Conservation (phyloP, 2,329 filamentous ascomycete genomes). For the Didymellaceae sp. region DNA sequence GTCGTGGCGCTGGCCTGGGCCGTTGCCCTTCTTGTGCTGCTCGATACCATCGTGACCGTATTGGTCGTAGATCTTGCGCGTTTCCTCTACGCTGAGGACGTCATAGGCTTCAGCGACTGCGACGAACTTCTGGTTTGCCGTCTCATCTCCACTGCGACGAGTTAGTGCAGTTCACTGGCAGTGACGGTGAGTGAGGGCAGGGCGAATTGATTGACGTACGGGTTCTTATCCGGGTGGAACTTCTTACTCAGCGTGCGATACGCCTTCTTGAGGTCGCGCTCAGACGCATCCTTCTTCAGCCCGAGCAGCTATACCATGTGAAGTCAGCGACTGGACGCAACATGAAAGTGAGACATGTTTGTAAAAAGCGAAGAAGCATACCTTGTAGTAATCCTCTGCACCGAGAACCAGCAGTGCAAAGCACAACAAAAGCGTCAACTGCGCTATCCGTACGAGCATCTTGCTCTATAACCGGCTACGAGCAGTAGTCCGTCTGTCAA, state of each 20-base stretch:
- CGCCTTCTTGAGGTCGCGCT: slow-evolving; percentile 90
- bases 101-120: slow-evolving; percentile 96
- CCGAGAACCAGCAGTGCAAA: slow-evolving; percentile 54
- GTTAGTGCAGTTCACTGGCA: slow-evolving; percentile 20
- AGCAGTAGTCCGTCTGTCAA: slow-evolving; percentile 12
- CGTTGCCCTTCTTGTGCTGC: slow-evolving; percentile 76
- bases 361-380: slow-evolving; percentile 41
- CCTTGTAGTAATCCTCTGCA: slow-evolving; percentile 80
- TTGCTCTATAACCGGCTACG: slow-evolving; percentile 26
- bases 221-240: slow-evolving; percentile 97
- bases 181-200: not conserved
- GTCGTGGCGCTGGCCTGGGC: slow-evolving; percentile 67
- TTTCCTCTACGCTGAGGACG: slow-evolving; percentile 78
- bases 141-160: slow-evolving; percentile 69
- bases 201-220: slow-evolving; percentile 63
- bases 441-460: slow-evolving; percentile 53
- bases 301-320: slow-evolving; percentile 71
- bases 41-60: slow-evolving; percentile 91
- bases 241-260: slow-evolving; percentile 94
- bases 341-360: not conserved
- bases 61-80: slow-evolving; percentile 89
- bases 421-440: slow-evolving; percentile 52
- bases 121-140: slow-evolving; percentile 89
- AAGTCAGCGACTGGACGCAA: slow-evolving; percentile 22
- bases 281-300: slow-evolving; percentile 77